Percentiles rank a stretch among this genome's conserved stretches.
Conservation (phyloP, 371 early-diverging fungal species). For the Mucor lusitanicus region DNA sequence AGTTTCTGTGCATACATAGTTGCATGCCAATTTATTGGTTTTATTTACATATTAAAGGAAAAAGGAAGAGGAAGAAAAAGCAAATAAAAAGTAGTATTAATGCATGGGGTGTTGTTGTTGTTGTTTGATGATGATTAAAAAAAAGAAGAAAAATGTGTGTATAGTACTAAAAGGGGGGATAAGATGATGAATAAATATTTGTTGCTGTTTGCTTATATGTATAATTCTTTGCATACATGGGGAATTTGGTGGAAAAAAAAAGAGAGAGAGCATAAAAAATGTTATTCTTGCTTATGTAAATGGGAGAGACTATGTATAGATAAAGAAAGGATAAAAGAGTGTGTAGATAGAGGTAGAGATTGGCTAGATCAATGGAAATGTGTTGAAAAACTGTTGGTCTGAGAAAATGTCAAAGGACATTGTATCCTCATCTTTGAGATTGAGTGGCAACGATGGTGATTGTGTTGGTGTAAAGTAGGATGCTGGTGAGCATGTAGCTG, state of each 20-base stretch:
- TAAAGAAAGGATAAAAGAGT: background rate
- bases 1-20: background rate
- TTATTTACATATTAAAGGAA: background rate
- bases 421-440: conserved; percentile 9
- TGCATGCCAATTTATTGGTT: background rate
- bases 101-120: background rate
- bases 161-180: background rate
- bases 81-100: background rate
- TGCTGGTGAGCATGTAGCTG: conserved; percentile 13
- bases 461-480: conserved; percentile 21
- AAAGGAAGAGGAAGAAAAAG: too few relatives aligned
- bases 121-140: background rate
- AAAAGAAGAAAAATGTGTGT: background rate
- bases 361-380: background rate
- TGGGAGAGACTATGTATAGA: background rate
- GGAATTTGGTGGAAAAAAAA: background rate
- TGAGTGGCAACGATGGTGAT: conserved; percentile 14
- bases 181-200: background rate
- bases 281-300: background rate
- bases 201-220: background rate
- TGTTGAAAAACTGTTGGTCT: conserved; percentile 1
- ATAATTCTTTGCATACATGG: conserved; percentile 1
- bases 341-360: background rate
- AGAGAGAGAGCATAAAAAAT: background rate
- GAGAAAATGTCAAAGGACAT: conserved; percentile 1